phyloP scores from a whole-genome alignment of 805 yeast species.

The Nakazawaea wyomingensis region DNA sequence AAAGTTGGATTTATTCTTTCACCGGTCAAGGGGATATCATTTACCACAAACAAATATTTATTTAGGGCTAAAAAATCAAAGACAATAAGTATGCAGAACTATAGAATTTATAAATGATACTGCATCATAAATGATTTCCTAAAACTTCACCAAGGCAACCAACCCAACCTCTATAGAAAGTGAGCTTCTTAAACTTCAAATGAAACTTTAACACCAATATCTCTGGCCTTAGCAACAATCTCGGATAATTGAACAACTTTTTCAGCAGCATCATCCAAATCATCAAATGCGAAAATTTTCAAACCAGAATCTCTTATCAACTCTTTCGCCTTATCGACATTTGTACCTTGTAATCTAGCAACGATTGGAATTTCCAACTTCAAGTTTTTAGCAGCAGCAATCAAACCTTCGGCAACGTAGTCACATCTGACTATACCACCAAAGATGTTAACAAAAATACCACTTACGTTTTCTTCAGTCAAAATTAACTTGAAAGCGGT shows the following conservation, averaged over 20 bases:
- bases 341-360: constrained; percentile 98
- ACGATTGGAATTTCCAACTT: constrained; percentile 90
- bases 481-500: constrained; percentile 92
- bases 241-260: constrained; percentile 73
- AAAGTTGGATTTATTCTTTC: no score
- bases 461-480: constrained; percentile 82
- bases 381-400: constrained; percentile 90
- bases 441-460: constrained; percentile 96
- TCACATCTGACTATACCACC: constrained; percentile 99
- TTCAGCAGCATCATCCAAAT: constrained; percentile 96
- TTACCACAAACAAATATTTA: no score
- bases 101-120: no score
- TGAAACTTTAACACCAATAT: constrained; percentile 16
- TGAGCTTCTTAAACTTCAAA: constrained; percentile 16
- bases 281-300: constrained; percentile 86
- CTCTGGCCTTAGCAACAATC: constrained; percentile 18
- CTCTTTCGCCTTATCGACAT: constrained; percentile 81
- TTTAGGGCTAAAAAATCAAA: no score
- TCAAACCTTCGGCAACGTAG: constrained; percentile 95
- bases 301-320: constrained; percentile 85
- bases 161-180: no score
- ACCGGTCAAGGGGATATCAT: no score
- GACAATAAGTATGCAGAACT: no score
- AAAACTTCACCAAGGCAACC: no score
- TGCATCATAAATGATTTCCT: no score